phyloP scores from a whole-genome alignment of 1,284 basidiomycete genomes.

The Papiliotrema fonsecae region DNA sequence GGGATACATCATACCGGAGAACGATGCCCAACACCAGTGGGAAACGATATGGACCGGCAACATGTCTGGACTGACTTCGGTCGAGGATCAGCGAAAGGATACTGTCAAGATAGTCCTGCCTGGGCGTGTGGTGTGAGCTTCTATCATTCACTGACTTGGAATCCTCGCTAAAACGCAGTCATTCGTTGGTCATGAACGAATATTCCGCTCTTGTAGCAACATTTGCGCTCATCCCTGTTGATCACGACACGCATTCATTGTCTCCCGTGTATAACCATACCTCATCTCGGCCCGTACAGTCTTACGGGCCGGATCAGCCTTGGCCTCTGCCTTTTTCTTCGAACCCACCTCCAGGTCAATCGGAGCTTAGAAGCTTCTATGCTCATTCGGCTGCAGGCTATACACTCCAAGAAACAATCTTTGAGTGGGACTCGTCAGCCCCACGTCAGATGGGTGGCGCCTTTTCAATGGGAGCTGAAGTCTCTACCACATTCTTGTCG shows the following conservation, averaged over 20 bases:
- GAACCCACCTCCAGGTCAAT: neutral
- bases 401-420: neutral
- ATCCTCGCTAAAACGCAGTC: neutral
- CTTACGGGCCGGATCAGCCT: neutral
- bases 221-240: neutral
- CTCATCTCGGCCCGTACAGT: neutral
- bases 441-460: neutral
- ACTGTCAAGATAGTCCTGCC: neutral
- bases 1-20: neutral
- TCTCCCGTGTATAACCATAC: neutral
- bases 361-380: neutral
- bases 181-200: neutral
- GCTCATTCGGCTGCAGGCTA: neutral
- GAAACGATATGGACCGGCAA: conserved; percentile 1
- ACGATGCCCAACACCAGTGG: neutral
- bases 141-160: neutral
- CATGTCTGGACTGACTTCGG: neutral
- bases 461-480: no score
- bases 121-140: neutral
- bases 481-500: neutral
- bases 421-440: neutral
- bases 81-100: neutral
- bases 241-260: neutral
- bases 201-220: neutral
- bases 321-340: neutral